phyloP scores from a whole-genome alignment of 1,284 basidiomycete species.

The Pseudozyma tsukubaensis region DNA sequence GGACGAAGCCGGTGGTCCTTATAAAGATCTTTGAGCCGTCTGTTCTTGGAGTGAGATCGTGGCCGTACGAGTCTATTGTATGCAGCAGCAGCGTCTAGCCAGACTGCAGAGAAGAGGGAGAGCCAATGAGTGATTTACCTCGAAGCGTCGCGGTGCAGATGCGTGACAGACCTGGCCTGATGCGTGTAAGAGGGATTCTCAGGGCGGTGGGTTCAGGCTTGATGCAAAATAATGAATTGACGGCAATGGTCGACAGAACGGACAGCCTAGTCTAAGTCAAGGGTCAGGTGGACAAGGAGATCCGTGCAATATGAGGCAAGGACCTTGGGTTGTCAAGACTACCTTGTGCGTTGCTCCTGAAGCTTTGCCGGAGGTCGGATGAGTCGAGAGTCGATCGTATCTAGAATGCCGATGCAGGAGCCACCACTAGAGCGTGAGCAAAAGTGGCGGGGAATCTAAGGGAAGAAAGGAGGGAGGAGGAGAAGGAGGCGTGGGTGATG shows the following conservation, averaged over 20 bases:
- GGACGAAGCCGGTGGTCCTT: background rate
- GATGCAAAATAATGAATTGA: background rate
- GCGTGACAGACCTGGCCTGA: background rate
- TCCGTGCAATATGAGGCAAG: slow-evolving; percentile 24
- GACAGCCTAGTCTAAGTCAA: slow-evolving; percentile 1
- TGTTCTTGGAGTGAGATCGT: no score
- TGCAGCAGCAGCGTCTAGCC: no score
- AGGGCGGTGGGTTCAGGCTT: slow-evolving; percentile 1
- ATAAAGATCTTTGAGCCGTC: no score
- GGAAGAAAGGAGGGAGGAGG: background rate
- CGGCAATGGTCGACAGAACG: background rate
- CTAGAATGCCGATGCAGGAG: background rate
- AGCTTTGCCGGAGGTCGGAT: background rate
- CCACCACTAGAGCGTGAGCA: background rate
- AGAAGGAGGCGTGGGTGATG: background rate
- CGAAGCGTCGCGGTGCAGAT: background rate
- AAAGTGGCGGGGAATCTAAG: background rate
- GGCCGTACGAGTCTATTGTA: no score
- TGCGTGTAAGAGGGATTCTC: background rate
- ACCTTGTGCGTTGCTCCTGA: background rate
- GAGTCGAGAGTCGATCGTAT: background rate
- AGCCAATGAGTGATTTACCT: no score
- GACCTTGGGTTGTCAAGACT: background rate
- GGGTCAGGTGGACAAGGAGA: background rate
- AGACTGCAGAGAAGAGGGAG: no score